These are phyloP conservation scores for Euphorbia celastroides DNA, from an alignment of 441 rosid species.

Conservation along the genomic window DNA sequence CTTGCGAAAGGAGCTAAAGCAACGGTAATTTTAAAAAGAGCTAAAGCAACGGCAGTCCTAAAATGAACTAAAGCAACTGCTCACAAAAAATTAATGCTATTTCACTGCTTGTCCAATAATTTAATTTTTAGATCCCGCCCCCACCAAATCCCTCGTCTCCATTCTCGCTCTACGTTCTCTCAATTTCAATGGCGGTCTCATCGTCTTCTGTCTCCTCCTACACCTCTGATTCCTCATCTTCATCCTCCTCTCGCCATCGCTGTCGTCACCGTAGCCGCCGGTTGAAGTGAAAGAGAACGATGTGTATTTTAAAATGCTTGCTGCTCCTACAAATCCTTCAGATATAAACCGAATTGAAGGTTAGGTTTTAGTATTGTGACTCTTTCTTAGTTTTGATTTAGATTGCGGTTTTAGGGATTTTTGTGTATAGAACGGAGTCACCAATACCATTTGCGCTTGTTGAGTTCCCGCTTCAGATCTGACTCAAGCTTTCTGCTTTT, in stretches of 20 bases:
- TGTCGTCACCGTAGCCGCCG: conserved; percentile 52
- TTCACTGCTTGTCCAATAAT: no score
- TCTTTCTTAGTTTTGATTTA: not conserved
- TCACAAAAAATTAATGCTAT: no score
- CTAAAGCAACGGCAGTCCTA: no score
- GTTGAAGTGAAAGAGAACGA: conserved; percentile 72
- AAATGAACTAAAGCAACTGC: no score
- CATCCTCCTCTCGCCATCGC: conserved; percentile 46
- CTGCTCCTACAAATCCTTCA: conserved; percentile 91
- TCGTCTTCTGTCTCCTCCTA: conserved; percentile 46
- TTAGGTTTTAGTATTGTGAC: conserved; percentile 10
- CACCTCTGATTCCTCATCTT: conserved; percentile 37
- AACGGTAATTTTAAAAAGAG: no score
- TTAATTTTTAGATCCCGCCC: no score
- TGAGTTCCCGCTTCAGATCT: no score
- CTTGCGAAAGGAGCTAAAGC: no score
- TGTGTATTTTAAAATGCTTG: conserved; percentile 84
- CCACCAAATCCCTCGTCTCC: not conserved
- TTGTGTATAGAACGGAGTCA: no score
- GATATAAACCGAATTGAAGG: conserved; percentile 94
- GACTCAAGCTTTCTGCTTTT: no score
- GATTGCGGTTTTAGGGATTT: no score
- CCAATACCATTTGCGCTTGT: no score
- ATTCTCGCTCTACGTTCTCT: not conserved
- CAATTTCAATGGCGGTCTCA: conserved; percentile 58